Percentiles rank a stretch among this genome's conserved stretches.
phyloP scores from a whole-genome alignment of 148 eudicot species.

The Simmondsia chinensis region DNA sequence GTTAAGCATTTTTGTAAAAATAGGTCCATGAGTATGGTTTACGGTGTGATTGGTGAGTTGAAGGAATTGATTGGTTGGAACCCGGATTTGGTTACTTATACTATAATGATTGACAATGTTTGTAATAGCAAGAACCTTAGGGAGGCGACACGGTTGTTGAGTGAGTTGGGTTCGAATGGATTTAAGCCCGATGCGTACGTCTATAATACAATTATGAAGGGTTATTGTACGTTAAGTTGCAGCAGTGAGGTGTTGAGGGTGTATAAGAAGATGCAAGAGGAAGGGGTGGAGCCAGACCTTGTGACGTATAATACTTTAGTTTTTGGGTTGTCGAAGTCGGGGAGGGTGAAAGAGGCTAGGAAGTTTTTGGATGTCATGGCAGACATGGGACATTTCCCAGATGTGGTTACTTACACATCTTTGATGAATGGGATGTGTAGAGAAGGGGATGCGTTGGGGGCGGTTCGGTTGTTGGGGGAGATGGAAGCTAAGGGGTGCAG shows the following conservation, averaged over 20 bases:
- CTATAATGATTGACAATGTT: slow-evolving; percentile 86
- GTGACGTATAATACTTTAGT: slow-evolving; percentile 70
- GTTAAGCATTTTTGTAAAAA: slow-evolving; percentile 40
- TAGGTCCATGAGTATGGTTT: slow-evolving; percentile 38
- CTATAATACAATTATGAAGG: slow-evolving; percentile 82
- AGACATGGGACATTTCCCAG: slow-evolving; percentile 52
- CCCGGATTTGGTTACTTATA: slow-evolving; percentile 73
- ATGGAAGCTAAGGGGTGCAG: slow-evolving; percentile 72
- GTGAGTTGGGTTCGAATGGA: slow-evolving; percentile 46
- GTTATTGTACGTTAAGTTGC: slow-evolving; percentile 53
- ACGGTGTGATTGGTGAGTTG: slow-evolving; percentile 45
- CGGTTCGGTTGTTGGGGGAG: slow-evolving; percentile 43
- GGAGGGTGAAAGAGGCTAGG: slow-evolving; percentile 72
- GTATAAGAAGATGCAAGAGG: slow-evolving; percentile 60
- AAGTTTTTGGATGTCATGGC: slow-evolving; percentile 56
- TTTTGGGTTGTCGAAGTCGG: slow-evolving; percentile 71
- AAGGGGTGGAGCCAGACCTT: slow-evolving; percentile 65
- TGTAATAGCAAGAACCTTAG: slow-evolving; percentile 66
- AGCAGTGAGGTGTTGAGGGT: slow-evolving; percentile 66
- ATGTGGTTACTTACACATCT: slow-evolving; percentile 74
- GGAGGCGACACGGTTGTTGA: slow-evolving; percentile 65
- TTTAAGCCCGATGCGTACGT: slow-evolving; percentile 80
- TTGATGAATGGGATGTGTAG: slow-evolving; percentile 94
- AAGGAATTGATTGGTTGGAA: slow-evolving; percentile 24
- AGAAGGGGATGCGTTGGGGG: slow-evolving; percentile 59